Base-by-base conservation (phyloP, 148 eudicot species). In the Rheum nobile region DNA sequence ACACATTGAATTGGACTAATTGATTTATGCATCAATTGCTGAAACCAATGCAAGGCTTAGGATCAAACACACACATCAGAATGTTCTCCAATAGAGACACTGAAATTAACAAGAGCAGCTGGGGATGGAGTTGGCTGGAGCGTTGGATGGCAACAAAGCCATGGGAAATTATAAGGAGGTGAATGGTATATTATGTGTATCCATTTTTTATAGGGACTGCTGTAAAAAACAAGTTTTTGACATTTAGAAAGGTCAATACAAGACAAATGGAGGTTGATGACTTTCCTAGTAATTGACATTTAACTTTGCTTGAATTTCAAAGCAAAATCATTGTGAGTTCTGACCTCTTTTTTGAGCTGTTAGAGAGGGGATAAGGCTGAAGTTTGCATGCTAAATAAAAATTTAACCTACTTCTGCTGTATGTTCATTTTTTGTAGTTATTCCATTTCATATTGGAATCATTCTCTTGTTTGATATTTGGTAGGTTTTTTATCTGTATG, bases 101-200 rank as follows among this genome's bases (percentile, higher is more conserved):
- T 0, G 86, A 83, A 26, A 73, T 83, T 8, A 90, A 95, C 54
- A 87, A 83, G 77, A 91, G 73, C 76, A 86, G 81, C 78, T 91
- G 88, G 83, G 87, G 91, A 16, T 89, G 93, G 99, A 95, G 92
- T 80, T 95, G 99, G 99, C 80, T 95, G 59, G 99, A 92, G 71
- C 83, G 96, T 19, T 94, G 98, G 98, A 94, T 94, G 98, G 83
- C 97, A 1, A 97, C 96, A 34, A 94, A 87, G 83, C 96, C 96
- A 14, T 94, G 97, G 98, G 97, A 94, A 76, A 94, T n/a, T n/a
- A n/a, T n/a, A n/a, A n/a, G n/a, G n/a, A n/a, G n/a, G n/a, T n/a
- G n/a, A n/a, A n/a, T n/a, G n/a, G n/a, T n/a, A n/a, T n/a, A n/a
- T n/a, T n/a, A n/a, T n/a, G n/a, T n/a, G n/a, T n/a, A n/a, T n/a